A percentile compares a stretch with the other conserved stretches of the same genome.
Conservation (phyloP, 2,329 filamentous ascomycete genomes). For the Fusarium incarnatum region DNA sequence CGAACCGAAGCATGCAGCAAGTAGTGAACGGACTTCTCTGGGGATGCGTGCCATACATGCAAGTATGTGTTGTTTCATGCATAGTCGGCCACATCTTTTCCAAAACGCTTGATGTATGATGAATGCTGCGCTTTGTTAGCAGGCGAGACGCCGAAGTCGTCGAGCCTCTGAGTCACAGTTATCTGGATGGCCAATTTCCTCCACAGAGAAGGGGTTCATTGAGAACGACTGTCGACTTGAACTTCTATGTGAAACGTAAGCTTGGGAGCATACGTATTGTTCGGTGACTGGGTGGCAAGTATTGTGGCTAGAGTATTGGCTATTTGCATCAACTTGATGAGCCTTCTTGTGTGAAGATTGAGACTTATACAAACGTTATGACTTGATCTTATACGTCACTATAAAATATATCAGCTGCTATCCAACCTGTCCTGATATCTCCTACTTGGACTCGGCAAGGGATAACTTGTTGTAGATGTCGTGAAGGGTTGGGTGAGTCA, state of each 20-base stretch:
- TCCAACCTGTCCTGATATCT: background rate
- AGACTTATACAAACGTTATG: background rate
- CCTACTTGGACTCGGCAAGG: background rate
- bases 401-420: background rate
- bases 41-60: constrained; percentile 8
- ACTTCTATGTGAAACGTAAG: background rate
- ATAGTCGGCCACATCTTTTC: constrained; percentile 9
- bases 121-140: background rate
- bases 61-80: constrained; percentile 24
- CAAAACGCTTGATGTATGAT: background rate
- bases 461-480: background rate
- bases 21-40: background rate
- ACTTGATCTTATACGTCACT: background rate
- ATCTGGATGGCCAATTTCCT: background rate
- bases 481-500: background rate
- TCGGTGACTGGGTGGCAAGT: background rate
- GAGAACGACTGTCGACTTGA: background rate
- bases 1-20: constrained; percentile 5
- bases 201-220: background rate
- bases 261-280: background rate
- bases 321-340: background rate
- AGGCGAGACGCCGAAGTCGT: constrained; percentile 3
- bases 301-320: background rate
- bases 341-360: background rate
- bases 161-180: constrained; percentile 12